Evolutionary conservation across 176 grass and related monocot species (phyloP).

Genomic region (Oryza australiensis): DNA sequence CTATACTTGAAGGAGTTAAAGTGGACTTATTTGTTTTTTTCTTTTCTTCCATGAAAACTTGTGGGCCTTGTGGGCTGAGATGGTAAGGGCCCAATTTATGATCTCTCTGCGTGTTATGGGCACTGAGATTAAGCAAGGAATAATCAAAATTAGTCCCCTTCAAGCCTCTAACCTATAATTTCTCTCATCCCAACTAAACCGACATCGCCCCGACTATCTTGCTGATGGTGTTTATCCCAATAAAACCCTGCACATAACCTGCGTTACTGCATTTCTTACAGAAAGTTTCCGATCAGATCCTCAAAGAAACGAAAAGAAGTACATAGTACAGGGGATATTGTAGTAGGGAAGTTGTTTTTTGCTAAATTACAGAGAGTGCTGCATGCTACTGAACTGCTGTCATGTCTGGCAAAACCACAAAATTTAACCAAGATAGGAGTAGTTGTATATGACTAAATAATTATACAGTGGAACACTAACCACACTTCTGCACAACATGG

Average conservation of each 20-base stretch:
- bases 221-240: too few species aligned
- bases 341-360: too few species aligned
- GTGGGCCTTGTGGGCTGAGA: neutral
- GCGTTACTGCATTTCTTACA: neutral
- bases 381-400: neutral
- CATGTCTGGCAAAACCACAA: neutral
- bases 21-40: too few species aligned
- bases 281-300: neutral
- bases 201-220: too few species aligned
- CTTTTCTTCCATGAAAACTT: too few species aligned
- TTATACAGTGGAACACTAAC: neutral
- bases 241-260: too few species aligned
- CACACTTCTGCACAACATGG: neutral
- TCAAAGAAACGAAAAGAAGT: neutral
- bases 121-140: too few species aligned
- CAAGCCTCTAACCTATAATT: too few species aligned
- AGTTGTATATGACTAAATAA: neutral
- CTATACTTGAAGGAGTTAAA: too few species aligned
- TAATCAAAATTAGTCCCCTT: too few species aligned
- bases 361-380: neutral
- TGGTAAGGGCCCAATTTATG: neutral
- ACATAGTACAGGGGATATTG: neutral
- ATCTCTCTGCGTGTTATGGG: too few species aligned
- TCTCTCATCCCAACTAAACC: too few species aligned
- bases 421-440: neutral